Base-by-base conservation (phyloP, 2,329 filamentous ascomycete species). In the Diaporthe longicolla region DNA sequence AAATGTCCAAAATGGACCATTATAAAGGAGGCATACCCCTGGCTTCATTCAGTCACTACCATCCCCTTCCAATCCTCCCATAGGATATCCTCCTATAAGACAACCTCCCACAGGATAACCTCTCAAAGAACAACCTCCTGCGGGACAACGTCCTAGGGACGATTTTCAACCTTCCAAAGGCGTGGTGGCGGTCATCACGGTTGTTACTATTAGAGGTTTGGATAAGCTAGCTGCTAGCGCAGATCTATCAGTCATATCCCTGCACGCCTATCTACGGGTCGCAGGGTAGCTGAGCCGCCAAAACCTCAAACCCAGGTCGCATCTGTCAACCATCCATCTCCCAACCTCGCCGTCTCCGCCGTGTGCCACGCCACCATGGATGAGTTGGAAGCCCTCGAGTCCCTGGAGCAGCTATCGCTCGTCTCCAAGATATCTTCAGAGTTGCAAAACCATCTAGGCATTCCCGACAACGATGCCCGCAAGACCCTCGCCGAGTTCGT, bases 401-500 rank as follows among this genome's bases (percentile, higher is more conserved):
- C 94, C 79, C 92, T 99, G 81, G 97, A 99, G 88, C 89, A 97
- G 75, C 89, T 99, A 71, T 98, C 95, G 79, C 92, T 99, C 80
- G 95, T 98, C 73, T 97, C 95, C 68, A 98, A 96, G 83, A 95
- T 99, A 79, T 95, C 95, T 19, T 96, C 94, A 24, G 97, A 99
- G 84, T 89, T 99, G 70, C 93, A 97, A 79, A 99, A 99, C 81
- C 94, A 99, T 84, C 85, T 98, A 74, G 95, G 95, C 72, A 91
- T 98, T 79, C 93, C 90, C 82, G 95, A 99, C 85, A 52, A 74
- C 32, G 69, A 75, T n/a, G 72, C 72, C 50, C 72, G 74, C 17
- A 98, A 97, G 84, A 98, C 95, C 7, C 91, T 99, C 35, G 95
- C 97, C 78, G 97, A 99, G 84, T 99, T 98, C 81, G 91, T 99